Conservation (phyloP, 371 early-diverging fungal species). For the Saksenaea vasiformis region DNA sequence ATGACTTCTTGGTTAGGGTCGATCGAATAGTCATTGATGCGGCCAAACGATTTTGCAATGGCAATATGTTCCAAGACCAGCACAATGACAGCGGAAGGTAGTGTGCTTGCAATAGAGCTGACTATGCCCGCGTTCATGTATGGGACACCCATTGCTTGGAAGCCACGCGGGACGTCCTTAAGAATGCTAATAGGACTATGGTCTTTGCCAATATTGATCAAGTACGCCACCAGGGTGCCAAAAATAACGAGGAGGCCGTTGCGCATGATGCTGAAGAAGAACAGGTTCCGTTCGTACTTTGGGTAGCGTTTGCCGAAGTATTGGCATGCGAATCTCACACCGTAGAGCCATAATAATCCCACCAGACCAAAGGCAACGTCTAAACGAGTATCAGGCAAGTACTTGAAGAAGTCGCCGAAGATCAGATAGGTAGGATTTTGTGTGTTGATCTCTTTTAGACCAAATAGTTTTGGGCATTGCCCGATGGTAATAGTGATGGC, state of each 20-base stretch:
- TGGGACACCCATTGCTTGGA: constrained; percentile 59
- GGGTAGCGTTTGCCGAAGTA: constrained; percentile 42
- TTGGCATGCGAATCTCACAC: constrained; percentile 37
- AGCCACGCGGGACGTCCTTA: constrained; percentile 70
- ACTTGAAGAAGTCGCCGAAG: constrained; percentile 53
- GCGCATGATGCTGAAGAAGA: constrained; percentile 54
- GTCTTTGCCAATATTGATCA: constrained; percentile 38
- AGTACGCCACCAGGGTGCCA: constrained; percentile 42
- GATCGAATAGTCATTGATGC: constrained; percentile 63
- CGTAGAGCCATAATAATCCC: constrained; percentile 46
- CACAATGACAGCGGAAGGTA: constrained; percentile 70
- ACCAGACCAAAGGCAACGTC: constrained; percentile 56
- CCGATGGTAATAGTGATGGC: constrained; percentile 76
- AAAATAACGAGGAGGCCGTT: constrained; percentile 51
- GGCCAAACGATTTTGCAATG: constrained; percentile 80
- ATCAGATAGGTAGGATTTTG: constrained; percentile 58
- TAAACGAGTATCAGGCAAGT: constrained; percentile 42
- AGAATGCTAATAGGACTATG: constrained; percentile 57
- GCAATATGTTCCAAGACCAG: constrained; percentile 84
- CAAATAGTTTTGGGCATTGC: constrained; percentile 71
- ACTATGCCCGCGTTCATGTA: constrained; percentile 37
- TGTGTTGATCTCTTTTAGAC: constrained; percentile 64
- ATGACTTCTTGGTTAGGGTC: constrained; percentile 82
- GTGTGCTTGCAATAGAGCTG: constrained; percentile 46
- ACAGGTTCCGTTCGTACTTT: constrained; percentile 39